Base-by-base conservation (phyloP, 2,329 filamentous ascomycete genomes). In the Microdochium paspali region DNA sequence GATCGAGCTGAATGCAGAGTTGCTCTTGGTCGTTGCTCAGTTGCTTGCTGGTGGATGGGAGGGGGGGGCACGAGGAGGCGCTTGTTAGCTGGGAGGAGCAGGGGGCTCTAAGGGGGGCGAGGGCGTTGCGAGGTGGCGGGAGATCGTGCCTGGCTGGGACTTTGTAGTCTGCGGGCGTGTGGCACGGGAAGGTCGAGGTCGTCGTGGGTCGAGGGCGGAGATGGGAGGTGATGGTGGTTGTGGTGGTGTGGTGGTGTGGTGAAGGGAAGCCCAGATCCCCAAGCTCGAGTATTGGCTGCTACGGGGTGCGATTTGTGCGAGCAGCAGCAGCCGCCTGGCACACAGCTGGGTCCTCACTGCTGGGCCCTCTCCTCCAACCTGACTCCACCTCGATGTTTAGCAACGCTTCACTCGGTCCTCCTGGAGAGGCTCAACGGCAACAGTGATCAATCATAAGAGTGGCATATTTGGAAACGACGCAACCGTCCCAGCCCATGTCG, bases 271-370 rank as follows among this genome's bases (percentile, higher is more conserved):
- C n/a, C n/a, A n/a, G n/a, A 40, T 18, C 9, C 35, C 18, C 12
- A 18, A 21, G 35, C 6, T 7, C 31, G 12, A 21, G 35, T 40
- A 40, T 40, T 40, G n/a, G n/a, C 15, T 20, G 35, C 35, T 5
- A 20, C 4, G 35, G 35, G 35, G 35, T 40, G 35, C 35, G 35
- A 40, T 40, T 40, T 40, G 35, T 40, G 35, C 35, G 35, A 40
- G 35, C 35, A 40, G 35, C 35, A 40, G 35, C n/a, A 40, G 35
- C 35, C 35, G 35, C 35, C 35, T 40, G 35, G 35, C 35, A 40
- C 35, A 20, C 35, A 40, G 35, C 35, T 40, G 35, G 23, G 12
- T 20, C 35, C 15, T 28, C 7, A 7, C 26, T 28, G 26, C 26
- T 7, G 13, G n/a, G n/a, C n/a, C n/a, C n/a, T n/a, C n/a, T n/a